These are phyloP conservation scores for Spergularia bocconei DNA, from an alignment of 148 eudicot genomes.

Conservation along the genomic window DNA sequence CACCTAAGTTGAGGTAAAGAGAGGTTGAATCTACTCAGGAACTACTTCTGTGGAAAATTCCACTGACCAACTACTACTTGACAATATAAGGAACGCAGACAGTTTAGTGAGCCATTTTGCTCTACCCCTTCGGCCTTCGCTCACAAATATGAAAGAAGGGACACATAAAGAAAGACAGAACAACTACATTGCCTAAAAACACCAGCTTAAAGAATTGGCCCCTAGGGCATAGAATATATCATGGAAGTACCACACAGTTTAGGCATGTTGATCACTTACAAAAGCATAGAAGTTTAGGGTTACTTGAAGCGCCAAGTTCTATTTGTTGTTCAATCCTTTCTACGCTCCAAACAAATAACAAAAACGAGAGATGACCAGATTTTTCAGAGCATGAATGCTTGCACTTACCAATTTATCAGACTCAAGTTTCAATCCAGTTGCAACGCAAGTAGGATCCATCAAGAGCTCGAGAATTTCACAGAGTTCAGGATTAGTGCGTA, in stretches of 20 bases:
- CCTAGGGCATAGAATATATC: background rate
- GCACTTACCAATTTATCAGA: constrained; percentile 75
- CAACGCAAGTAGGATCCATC: constrained; percentile 89
- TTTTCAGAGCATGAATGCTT: constrained; percentile 4
- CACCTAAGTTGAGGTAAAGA: too few species aligned
- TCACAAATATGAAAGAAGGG: background rate
- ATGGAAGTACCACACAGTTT: background rate
- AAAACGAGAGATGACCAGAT: background rate
- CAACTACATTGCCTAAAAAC: background rate
- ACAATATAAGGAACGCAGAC: too few species aligned
- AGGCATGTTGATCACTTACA: background rate
- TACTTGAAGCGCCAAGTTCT: background rate
- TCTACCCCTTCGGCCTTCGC: too few species aligned
- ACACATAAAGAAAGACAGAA: background rate
- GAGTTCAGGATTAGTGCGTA: constrained; percentile 67
- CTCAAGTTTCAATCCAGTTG: constrained; percentile 84
- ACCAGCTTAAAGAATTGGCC: background rate
- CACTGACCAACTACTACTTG: too few species aligned
- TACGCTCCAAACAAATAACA: background rate
- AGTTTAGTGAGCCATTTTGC: too few species aligned
- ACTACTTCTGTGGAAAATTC: background rate
- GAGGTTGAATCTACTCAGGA: too few species aligned
- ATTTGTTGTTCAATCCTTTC: background rate
- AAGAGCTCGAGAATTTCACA: constrained; percentile 59
- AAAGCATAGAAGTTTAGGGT: too few species aligned